Base-by-base conservation (phyloP, 352 stramenopile species). In the Phytophthora macrochlamydospora region DNA sequence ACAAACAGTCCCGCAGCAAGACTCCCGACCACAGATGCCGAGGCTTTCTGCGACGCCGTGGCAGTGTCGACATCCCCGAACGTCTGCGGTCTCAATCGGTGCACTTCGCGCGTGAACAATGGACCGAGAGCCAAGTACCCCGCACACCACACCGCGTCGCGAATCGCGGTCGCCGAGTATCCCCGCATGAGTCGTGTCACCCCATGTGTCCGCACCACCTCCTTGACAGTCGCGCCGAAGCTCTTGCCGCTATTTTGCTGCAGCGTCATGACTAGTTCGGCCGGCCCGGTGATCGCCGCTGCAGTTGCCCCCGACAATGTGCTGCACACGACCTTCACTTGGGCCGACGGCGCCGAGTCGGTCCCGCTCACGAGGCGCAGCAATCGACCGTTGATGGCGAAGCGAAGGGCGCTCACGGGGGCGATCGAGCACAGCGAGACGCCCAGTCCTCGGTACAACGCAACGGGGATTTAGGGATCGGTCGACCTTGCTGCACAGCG, bases 251-350 rank as follows among this genome's bases (percentile, higher is more conserved):
- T 85, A 78, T 90, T 90, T 58, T 93, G 86, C 70, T 94, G 86
- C 55, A 92, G 70, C 46, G 83, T 94, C 86, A 94, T 94, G 56
- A 92, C 76, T 35, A 94, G 73, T 55, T 94, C 86, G 5, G 83
- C 84, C 0, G 86, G 84, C 1, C 81, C 84, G 35, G 81, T 89
- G 35, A 94, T 74, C 28, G 75, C 65, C 46, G 86, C 78, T 14
- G 86, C 89, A 7, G 71, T 77, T 4, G 78, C 67, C 35, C 86
- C 86, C 2, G 86, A 85, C 35, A 84, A 40, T 12, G 83, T 76
- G 18, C 76, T 87, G 9, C 78, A 81, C 7, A 79, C 52, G 48
- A 94, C 79, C 62, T 92, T 90, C 51, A 83, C 33, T 43, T 63
- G 48, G 65, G 80, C 80, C 2, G 80, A 87, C 18, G 53, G 52